phyloP scores from a whole-genome alignment of 495 filamentous ascomycete genomes.

The Rostrohypoxylon terebratum region DNA sequence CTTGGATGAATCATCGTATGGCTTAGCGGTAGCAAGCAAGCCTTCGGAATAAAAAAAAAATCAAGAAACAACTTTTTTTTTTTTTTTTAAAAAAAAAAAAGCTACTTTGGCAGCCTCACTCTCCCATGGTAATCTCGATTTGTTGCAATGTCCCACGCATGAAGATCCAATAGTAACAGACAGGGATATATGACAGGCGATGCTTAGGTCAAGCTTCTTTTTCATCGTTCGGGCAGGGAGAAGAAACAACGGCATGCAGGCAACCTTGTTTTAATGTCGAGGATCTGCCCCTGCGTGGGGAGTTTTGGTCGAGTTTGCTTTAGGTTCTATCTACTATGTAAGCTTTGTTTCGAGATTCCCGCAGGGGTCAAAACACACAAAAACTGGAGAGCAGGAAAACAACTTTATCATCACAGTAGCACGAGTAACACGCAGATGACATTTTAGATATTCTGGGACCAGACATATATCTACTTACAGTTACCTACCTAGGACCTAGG shows the following conservation, averaged over 20 bases:
- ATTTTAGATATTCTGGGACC: slow-evolving; percentile 9
- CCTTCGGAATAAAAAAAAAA: slow-evolving; percentile 23
- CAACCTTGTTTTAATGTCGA: slow-evolving; percentile 46
- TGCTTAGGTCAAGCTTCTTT: slow-evolving; percentile 30
- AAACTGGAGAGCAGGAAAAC: slow-evolving; percentile 25
- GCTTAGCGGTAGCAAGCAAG: slow-evolving; percentile 23
- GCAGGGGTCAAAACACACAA: slow-evolving; percentile 34
- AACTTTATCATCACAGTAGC: slow-evolving; percentile 36
- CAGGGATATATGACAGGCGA: slow-evolving; percentile 9
- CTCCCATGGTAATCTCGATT: slow-evolving; percentile 8
- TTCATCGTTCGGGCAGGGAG: slow-evolving; percentile 25
- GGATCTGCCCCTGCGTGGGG: slow-evolving; percentile 27
- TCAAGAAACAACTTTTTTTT: slow-evolving; percentile 13
- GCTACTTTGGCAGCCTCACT: slow-evolving; percentile 3
- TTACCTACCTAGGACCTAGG: too few species aligned
- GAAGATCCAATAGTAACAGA: slow-evolving; percentile 3
- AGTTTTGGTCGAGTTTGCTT: slow-evolving; percentile 27
- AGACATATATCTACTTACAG: too few species aligned
- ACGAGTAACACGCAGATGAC: slow-evolving; percentile 19
- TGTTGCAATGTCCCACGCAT: not conserved
- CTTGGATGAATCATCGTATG: slow-evolving; percentile 22
- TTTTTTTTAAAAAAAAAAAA: too few species aligned
- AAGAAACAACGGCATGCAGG: slow-evolving; percentile 39
- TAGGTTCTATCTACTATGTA: not conserved
- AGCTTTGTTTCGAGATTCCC: slow-evolving; percentile 42